A percentile compares a stretch with the other conserved stretches of the same genome.
These are phyloP conservation scores for Drechslerella stenobrocha DNA, from an alignment of 2,329 filamentous ascomycete genomes.

Conservation along the genomic window DNA sequence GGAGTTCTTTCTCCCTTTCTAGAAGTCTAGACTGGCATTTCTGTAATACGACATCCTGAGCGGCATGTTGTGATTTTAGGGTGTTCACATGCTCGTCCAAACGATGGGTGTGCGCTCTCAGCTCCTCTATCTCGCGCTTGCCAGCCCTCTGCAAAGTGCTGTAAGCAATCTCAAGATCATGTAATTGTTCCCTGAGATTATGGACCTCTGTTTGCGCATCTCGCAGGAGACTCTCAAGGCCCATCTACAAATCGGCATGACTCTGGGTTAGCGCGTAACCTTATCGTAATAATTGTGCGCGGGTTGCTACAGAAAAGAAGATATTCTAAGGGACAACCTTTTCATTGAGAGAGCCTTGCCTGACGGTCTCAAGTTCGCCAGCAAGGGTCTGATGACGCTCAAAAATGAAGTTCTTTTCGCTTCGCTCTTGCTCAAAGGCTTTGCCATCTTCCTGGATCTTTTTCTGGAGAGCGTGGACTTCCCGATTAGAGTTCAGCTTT, in stretches of 20 bases:
- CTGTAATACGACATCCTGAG: conserved; percentile 10
- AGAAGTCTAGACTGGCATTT: conserved; percentile 16
- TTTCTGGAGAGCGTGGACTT: conserved; percentile 75
- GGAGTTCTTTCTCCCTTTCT: conserved; percentile 30
- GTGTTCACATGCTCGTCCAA: conserved; percentile 13
- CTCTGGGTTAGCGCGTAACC: neutral
- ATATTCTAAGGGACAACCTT: conserved; percentile 11
- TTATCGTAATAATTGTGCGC: neutral
- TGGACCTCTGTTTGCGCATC: conserved; percentile 18
- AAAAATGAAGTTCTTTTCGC: conserved; percentile 47
- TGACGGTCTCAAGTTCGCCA: conserved; percentile 26
- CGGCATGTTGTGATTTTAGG: conserved; percentile 10
- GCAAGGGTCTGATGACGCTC: conserved; percentile 30
- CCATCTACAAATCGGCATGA: conserved; percentile 6
- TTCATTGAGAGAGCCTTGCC: conserved; percentile 25
- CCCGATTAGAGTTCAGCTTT: conserved; percentile 76
- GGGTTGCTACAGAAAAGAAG: neutral
- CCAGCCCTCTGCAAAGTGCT: conserved; percentile 15
- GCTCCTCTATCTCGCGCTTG: conserved; percentile 26
- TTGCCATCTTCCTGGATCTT: conserved; percentile 83
- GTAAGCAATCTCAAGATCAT: conserved; percentile 24
- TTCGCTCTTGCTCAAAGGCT: conserved; percentile 56
- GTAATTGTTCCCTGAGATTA: conserved; percentile 23
- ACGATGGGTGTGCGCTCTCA: conserved; percentile 16
- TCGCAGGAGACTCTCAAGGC: conserved; percentile 22